Evolutionary conservation across 2,329 filamentous ascomycete genomes (phyloP).

Genomic region (Botrytis aclada): DNA sequence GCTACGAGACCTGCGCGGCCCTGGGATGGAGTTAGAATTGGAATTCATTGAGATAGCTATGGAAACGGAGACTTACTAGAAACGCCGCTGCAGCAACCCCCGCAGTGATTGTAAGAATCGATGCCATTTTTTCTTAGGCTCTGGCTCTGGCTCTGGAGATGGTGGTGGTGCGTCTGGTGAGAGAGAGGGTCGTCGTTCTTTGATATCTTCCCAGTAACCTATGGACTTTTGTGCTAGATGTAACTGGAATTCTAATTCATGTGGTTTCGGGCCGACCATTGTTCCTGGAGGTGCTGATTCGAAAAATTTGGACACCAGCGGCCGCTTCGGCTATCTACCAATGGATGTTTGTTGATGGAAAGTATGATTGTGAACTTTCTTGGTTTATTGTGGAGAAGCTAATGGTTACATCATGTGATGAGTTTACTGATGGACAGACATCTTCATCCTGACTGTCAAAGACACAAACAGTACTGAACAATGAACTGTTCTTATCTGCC

Average conservation of each 20-base stretch:
- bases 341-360: neutral
- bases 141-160: neutral
- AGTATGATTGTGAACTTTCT: neutral
- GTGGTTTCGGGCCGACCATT: neutral
- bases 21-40: conserved; percentile 44
- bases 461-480: neutral
- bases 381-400: neutral
- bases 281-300: neutral
- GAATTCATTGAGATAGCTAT: neutral
- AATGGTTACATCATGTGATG: neutral
- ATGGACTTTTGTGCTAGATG: neutral
- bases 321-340: neutral
- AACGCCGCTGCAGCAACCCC: conserved; percentile 65
- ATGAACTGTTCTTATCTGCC: neutral
- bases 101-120: conserved; percentile 55
- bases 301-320: neutral
- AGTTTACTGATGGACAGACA: neutral
- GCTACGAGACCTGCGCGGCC: conserved; percentile 91
- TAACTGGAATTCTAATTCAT: neutral
- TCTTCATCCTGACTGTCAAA: neutral
- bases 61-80: conserved; percentile 47
- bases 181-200: neutral
- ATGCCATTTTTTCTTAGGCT: conserved; percentile 48
- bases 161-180: neutral
- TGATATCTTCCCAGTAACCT: neutral